Conservation (phyloP, 78 protist species). For the Chrysochromulina parva region DNA sequence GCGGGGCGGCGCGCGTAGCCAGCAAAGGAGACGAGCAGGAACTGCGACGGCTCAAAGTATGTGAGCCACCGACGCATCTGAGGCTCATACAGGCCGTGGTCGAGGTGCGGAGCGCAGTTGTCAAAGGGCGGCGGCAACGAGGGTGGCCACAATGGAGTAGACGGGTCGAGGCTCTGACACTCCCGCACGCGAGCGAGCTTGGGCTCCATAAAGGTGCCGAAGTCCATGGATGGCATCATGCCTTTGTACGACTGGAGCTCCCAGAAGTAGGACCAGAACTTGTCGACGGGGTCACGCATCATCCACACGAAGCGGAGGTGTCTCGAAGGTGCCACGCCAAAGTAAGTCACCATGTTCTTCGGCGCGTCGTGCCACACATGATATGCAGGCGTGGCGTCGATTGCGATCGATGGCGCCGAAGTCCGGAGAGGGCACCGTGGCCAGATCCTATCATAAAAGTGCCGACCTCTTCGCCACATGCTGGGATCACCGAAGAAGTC, state of each 20-base stretch:
- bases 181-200: neutral
- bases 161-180: neutral
- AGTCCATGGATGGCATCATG: neutral
- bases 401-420: too few species aligned
- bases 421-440: too few species aligned
- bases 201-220: neutral
- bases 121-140: neutral
- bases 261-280: constrained; percentile 27
- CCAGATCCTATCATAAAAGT: too few species aligned
- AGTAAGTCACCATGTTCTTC: too few species aligned
- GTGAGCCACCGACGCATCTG: neutral
- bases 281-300: constrained; percentile 6
- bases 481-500: too few species aligned
- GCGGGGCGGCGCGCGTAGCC: neutral
- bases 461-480: too few species aligned
- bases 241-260: constrained; percentile 16
- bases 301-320: neutral
- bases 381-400: too few species aligned
- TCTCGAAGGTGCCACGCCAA: too few species aligned
- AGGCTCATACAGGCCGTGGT: constrained; percentile 5
- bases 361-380: too few species aligned
- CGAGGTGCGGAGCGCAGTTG: constrained; percentile 20
- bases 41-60: neutral
- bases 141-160: neutral
- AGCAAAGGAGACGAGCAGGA: neutral